Percentiles rank a stretch among this genome's conserved stretches.
Evolutionary conservation across 352 stramenopile genomes (phyloP).

Genomic region (Elongisporangium prolatum): DNA sequence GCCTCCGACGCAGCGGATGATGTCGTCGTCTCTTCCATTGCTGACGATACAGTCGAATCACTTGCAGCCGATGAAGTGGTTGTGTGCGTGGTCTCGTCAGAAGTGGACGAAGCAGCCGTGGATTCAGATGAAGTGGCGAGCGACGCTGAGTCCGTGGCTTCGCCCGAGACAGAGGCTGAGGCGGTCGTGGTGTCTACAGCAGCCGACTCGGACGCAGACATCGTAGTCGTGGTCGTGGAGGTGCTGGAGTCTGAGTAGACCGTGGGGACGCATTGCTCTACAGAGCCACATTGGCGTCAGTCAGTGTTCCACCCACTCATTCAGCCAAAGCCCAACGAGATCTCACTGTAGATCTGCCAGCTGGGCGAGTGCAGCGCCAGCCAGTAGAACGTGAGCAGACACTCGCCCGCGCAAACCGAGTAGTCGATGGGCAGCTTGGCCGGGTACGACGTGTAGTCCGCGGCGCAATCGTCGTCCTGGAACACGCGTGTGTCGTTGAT

Average conservation of each 20-base stretch:
- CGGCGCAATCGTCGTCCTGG: slow-evolving; percentile 32
- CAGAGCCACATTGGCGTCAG: not conserved
- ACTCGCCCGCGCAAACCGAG: slow-evolving; percentile 38
- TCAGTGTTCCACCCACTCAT: not conserved
- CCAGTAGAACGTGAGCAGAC: slow-evolving; percentile 59
- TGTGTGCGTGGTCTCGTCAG: not conserved
- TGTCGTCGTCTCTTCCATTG: slow-evolving; percentile 7
- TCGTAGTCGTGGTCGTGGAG: slow-evolving; percentile 6
- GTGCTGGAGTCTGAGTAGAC: slow-evolving; percentile 15
- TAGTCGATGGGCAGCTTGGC: slow-evolving; percentile 50
- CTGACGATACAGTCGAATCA: too few species aligned
- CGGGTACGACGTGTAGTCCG: slow-evolving; percentile 30
- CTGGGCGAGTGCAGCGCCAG: slow-evolving; percentile 39
- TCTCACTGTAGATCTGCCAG: slow-evolving; percentile 46
- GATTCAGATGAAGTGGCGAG: not conserved
- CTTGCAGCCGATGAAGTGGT: slow-evolving; percentile 1
- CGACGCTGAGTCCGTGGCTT: not conserved
- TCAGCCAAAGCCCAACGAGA: not conserved
- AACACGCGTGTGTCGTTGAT: slow-evolving; percentile 36
- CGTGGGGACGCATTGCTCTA: slow-evolving; percentile 34
- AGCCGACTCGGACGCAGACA: not conserved
- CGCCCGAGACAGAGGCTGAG: not conserved
- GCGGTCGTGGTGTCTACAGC: not conserved
- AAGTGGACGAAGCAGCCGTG: not conserved
- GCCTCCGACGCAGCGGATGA: slow-evolving; percentile 2